These are phyloP conservation scores for Otatea glauca DNA, from an alignment of 176 grass and related monocot species.

Conservation along the genomic window DNA sequence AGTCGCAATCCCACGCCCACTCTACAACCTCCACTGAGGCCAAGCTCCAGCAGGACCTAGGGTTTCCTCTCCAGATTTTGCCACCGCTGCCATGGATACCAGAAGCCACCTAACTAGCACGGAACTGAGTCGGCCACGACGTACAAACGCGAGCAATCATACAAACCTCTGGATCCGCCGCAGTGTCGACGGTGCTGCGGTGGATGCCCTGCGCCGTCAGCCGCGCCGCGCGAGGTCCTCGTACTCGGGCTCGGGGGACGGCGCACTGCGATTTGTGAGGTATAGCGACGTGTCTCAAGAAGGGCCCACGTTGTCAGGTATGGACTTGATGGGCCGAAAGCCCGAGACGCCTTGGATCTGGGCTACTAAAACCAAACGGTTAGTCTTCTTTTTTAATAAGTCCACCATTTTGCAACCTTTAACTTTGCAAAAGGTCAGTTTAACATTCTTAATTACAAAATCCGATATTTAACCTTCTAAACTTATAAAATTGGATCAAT, in stretches of 20 bases:
- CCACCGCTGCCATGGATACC: neutral
- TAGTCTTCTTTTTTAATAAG: no score
- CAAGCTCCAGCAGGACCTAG: neutral
- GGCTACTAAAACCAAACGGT: no score
- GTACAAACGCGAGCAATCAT: neutral
- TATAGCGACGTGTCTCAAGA: neutral
- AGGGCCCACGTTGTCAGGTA: no score
- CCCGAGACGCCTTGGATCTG: no score
- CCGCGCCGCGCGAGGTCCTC: neutral
- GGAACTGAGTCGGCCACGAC: neutral
- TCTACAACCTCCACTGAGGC: neutral
- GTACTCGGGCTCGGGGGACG: neutral
- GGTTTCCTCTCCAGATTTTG: neutral
- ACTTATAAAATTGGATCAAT: no score
- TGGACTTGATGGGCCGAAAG: no score
- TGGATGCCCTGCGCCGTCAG: neutral
- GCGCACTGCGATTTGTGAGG: neutral
- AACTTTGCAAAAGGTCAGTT: no score
- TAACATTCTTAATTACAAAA: no score
- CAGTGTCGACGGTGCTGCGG: neutral
- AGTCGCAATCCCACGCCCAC: neutral
- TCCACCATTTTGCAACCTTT: no score
- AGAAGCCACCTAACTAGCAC: neutral
- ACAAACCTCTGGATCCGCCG: neutral
- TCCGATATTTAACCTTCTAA: no score